phyloP scores from a whole-genome alignment of 768 basidiomycete genomes.

The Trametes maxima region DNA sequence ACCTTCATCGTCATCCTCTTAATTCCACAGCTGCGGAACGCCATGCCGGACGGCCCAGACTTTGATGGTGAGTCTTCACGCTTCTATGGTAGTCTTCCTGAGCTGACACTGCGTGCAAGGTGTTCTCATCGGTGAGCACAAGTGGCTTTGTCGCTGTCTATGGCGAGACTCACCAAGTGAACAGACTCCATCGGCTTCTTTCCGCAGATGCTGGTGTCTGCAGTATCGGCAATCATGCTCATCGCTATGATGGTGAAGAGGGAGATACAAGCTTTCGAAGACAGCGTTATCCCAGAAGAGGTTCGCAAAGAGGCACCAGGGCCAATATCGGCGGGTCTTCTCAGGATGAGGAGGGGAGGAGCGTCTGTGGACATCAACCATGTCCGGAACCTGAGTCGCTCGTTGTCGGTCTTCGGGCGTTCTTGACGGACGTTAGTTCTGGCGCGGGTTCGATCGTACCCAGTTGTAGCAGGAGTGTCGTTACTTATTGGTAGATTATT shows the following conservation, averaged over 20 bases:
- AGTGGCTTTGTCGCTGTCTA: neutral
- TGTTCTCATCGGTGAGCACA: slow-evolving; percentile 47
- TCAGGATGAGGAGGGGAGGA: slow-evolving; percentile 26
- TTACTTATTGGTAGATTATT: no score
- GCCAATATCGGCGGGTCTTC: slow-evolving; percentile 25
- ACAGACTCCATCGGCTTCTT: slow-evolving; percentile 59
- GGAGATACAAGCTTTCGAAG: slow-evolving; percentile 34
- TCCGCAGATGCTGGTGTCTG: slow-evolving; percentile 56
- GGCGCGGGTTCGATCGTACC: no score
- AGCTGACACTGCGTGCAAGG: slow-evolving; percentile 35
- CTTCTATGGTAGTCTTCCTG: neutral
- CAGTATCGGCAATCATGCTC: slow-evolving; percentile 43
- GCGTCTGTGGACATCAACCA: slow-evolving; percentile 31
- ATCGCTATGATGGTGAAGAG: slow-evolving; percentile 46
- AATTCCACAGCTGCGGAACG: slow-evolving; percentile 52
- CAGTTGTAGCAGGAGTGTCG: no score
- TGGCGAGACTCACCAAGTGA: neutral
- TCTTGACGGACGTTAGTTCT: no score
- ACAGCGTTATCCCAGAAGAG: neutral
- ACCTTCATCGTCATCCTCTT: slow-evolving; percentile 46
- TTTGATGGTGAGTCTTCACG: slow-evolving; percentile 41
- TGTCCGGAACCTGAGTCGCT: slow-evolving; percentile 17
- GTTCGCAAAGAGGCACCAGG: slow-evolving; percentile 23
- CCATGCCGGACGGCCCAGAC: slow-evolving; percentile 61
- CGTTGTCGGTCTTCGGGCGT: neutral